Conservation (phyloP, 2,329 filamentous ascomycete species). For the Calonectria henricotiae region DNA sequence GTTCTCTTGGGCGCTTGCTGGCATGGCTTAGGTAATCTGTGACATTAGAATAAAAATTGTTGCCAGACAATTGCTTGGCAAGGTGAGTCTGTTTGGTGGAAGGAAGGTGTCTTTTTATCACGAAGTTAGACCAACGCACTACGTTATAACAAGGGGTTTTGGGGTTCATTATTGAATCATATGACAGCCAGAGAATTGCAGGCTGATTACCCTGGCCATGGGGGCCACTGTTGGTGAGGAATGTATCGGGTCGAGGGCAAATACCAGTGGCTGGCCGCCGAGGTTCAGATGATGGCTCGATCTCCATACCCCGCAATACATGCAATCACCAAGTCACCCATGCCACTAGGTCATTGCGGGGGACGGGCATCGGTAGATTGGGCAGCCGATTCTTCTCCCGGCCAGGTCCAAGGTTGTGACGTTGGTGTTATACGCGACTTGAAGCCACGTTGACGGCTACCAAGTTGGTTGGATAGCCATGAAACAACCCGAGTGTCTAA, state of each 20-base stretch:
- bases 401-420: not conserved
- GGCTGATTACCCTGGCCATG: not conserved
- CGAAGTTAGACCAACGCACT: not conserved
- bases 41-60: not conserved
- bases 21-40: constrained; percentile 1
- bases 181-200: constrained; percentile 4
- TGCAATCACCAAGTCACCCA: not conserved
- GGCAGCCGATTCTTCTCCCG: constrained; percentile 1
- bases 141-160: constrained; percentile 7
- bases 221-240: not conserved
- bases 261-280: constrained; percentile 6
- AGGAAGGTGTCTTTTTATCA: not conserved
- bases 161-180: not conserved
- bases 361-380: constrained; percentile 30
- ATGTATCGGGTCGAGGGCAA: constrained; percentile 27
- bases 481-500: not conserved
- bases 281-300: constrained; percentile 2
- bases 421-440: not conserved
- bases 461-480: too few relatives aligned
- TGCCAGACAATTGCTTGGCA: not conserved
- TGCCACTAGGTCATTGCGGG: not conserved
- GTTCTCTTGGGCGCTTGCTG: constrained; percentile 30
- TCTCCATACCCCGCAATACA: constrained; percentile 10
- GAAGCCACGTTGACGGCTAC: not conserved
- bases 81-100: not conserved